These are phyloP conservation scores for Schizonepeta tenuifolia DNA, from an alignment of 257 asterid genomes.

Conservation along the genomic window DNA sequence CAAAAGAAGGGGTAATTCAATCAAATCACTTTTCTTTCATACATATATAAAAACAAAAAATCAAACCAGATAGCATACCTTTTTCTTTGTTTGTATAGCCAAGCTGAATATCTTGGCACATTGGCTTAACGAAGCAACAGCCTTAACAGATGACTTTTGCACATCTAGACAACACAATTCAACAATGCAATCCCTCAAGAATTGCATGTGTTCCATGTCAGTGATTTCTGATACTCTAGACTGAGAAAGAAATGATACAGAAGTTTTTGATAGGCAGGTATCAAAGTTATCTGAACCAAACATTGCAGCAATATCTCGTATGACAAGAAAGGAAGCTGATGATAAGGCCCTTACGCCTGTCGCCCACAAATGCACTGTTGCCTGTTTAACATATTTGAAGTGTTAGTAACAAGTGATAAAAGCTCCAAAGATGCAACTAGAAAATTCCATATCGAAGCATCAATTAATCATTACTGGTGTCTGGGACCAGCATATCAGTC, in stretches of 20 bases:
- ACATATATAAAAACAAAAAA: background rate
- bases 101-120: conserved; percentile 68
- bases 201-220: conserved; percentile 63
- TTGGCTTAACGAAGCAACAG: conserved; percentile 65
- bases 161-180: conserved; percentile 78
- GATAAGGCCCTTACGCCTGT: conserved; percentile 72
- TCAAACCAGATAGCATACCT: conserved; percentile 51
- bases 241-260: conserved; percentile 60
- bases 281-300: conserved; percentile 55
- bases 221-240: conserved; percentile 64
- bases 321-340: conserved; percentile 64
- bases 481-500: conserved; percentile 9
- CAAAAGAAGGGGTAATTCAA: background rate
- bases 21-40: conserved; percentile 2
- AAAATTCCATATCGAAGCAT: conserved; percentile 16
- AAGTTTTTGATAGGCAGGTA: conserved; percentile 69
- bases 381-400: conserved; percentile 53
- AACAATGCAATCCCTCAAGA: conserved; percentile 68
- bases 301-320: conserved; percentile 58
- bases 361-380: conserved; percentile 85
- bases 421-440: conserved; percentile 2
- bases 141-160: conserved; percentile 67
- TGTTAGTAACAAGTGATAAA: conserved; percentile 19
- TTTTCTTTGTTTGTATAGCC: conserved; percentile 68
- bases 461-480: background rate